Evolutionary conservation across 2,329 filamentous ascomycete species (phyloP).

Genomic region (Sporothrix schenckii): DNA sequence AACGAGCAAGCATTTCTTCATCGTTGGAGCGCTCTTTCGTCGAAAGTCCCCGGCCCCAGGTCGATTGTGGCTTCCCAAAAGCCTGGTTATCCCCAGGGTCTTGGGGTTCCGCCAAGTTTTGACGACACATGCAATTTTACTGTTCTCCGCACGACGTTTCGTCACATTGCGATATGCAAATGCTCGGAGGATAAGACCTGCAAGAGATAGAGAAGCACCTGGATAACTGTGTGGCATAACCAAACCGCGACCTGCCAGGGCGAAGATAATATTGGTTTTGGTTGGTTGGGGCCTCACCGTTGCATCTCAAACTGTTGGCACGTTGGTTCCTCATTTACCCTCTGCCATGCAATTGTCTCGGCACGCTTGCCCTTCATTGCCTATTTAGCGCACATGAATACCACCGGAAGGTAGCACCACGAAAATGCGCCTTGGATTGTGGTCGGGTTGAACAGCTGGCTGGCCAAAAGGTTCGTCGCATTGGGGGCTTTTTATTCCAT

Average conservation of each 20-base stretch:
- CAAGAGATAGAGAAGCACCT: not conserved
- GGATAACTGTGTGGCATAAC: not conserved
- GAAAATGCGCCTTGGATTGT: not conserved
- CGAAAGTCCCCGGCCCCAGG: not conserved
- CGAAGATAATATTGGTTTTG: too few species aligned
- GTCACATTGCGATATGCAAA: constrained; percentile 28
- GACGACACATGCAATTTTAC: constrained; percentile 27
- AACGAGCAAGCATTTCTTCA: not conserved
- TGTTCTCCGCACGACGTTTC: constrained; percentile 23
- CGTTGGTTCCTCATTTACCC: not conserved
- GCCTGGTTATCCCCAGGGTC: not conserved
- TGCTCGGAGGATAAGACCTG: not conserved
- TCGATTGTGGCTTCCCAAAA: not conserved
- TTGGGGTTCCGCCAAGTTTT: constrained; percentile 8
- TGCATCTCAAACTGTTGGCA: not conserved
- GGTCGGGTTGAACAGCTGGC: not conserved
- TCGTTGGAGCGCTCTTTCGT: constrained; percentile 3
- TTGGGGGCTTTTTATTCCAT: too few species aligned
- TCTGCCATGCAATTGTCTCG: constrained; percentile 11
- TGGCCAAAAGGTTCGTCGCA: not conserved
- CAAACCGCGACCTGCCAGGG: not conserved
- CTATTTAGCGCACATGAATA: not conserved
- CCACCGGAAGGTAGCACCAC: constrained; percentile 13
- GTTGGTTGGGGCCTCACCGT: not conserved
- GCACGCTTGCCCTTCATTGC: not conserved